Percentiles rank a stretch among this genome's conserved stretches.
Conservation (phyloP, 2,329 filamentous ascomycete genomes). For the Trichophaea hybrida region DNA sequence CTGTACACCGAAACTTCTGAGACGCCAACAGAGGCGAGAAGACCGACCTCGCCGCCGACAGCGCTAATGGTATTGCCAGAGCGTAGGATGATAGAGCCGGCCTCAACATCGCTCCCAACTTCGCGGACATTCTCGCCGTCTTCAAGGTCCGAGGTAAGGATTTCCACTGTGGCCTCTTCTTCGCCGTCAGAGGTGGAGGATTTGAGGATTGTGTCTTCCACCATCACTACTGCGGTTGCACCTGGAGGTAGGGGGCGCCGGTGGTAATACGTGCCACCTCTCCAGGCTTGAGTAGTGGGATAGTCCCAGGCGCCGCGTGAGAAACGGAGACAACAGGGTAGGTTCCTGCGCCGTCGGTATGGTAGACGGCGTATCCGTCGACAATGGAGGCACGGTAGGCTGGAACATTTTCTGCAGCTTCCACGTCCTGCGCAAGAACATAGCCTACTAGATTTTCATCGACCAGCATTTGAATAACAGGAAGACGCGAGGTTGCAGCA, state of each 20-base stretch:
- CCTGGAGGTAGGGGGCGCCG: conserved; percentile 80
- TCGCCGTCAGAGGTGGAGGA: conserved; percentile 61
- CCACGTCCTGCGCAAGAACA: conserved; percentile 71
- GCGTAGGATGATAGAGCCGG: conserved; percentile 54
- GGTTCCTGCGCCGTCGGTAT: conserved; percentile 46
- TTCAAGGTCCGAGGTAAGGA: conserved; percentile 57
- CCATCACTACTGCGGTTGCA: conserved; percentile 87
- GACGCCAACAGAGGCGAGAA: conserved; percentile 73
- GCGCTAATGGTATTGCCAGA: conserved; percentile 73
- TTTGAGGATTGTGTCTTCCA: conserved; percentile 75
- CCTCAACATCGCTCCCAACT: conserved; percentile 70
- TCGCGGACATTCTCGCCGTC: conserved; percentile 80
- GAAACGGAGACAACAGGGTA: conserved; percentile 81
- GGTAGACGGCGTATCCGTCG: conserved; percentile 80
- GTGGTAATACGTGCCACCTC: conserved; percentile 86
- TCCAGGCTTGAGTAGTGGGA: conserved; percentile 47
- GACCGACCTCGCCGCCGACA: conserved; percentile 77
- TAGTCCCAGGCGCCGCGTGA: conserved; percentile 55
- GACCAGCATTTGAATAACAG: conserved; percentile 45
- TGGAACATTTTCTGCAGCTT: conserved; percentile 67
- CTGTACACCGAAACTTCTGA: conserved; percentile 56
- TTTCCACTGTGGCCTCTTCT: conserved; percentile 80
- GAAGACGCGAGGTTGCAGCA: conserved; percentile 54
- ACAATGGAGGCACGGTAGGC: conserved; percentile 94
- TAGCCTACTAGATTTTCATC: conserved; percentile 53